Base-by-base conservation (phyloP, 2,329 filamentous ascomycete genomes). In the Xylariomycetidae sp. region DNA sequence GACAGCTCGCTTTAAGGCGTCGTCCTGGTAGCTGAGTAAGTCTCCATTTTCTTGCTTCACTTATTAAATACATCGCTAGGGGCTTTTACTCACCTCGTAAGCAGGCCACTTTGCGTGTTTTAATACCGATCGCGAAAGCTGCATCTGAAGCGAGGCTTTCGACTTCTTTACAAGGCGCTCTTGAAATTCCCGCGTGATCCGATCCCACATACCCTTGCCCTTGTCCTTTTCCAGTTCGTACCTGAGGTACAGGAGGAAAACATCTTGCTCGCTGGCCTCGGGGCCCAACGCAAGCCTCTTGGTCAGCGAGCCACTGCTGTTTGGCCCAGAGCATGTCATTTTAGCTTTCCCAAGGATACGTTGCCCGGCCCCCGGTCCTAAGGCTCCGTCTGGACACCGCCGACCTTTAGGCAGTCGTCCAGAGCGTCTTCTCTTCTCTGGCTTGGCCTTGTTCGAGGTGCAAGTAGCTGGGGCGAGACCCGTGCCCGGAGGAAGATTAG, bases 181-280 rank as follows among this genome's bases (percentile, higher is more conserved):
- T 39, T 62, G 49, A 39, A 63, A 77, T 36, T 68, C 63, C 5
- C 49, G 50, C 30, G 65, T 62, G 37, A 78, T 75, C 25, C 63
- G 59, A 16, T 72, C 66, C 74, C 74, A 78, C 72, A 77, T 77
- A 20, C 72, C 70, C 42, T 72, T 72, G 12, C 74, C 73, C 45
- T 71, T 72, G 32, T 64, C 60, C 14, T 63, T 47, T 12, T 63
- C 56, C 43, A 67, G 63, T 16, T 63, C 49, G 49, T 64, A 66
- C 10, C 71, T 61, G n/a, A 70, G 61, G 16, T 69, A 57, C 30
- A 75, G 68, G 19, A 78, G 63, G 32, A 57, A 70, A 15, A 59
- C 61, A 38, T 72, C 67, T 20, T 73, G 65, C 3, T 66, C 60
- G 2, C 68, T 67, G 16, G 69, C 69, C 13, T 60, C 60, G 15